Evolutionary conservation across 495 filamentous ascomycete species (phyloP).

Genomic region (Tuber microsphaerosporum): DNA sequence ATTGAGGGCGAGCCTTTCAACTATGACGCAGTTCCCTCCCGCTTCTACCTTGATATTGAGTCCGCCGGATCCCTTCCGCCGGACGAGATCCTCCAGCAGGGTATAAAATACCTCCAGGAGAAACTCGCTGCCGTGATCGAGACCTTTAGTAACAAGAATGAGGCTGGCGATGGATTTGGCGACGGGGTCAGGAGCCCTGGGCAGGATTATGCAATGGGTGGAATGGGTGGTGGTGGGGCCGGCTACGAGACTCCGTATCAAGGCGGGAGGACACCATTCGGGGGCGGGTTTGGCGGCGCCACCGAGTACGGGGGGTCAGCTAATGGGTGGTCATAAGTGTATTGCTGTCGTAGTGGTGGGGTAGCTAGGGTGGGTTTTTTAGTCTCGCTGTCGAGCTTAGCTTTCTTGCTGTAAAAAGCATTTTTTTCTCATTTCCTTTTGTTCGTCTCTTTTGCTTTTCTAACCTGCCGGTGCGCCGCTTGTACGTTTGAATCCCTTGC

Average conservation of each 20-base stretch:
- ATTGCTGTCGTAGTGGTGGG: not conserved
- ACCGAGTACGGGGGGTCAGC: constrained; percentile 33
- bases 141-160: constrained; percentile 49
- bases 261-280: constrained; percentile 36
- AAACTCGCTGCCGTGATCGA: constrained; percentile 84
- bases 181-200: constrained; percentile 37
- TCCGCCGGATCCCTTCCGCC: constrained; percentile 79
- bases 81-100: constrained; percentile 76
- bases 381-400: not conserved
- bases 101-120: constrained; percentile 78
- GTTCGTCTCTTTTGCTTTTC: not conserved
- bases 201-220: constrained; percentile 39
- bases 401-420: constrained; percentile 3
- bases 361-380: not conserved
- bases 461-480: not conserved
- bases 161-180: constrained; percentile 32
- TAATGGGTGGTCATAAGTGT: constrained; percentile 31
- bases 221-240: constrained; percentile 35
- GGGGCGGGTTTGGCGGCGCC: constrained; percentile 32
- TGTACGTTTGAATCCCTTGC: not conserved
- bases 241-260: constrained; percentile 40
- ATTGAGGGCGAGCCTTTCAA: constrained; percentile 79
- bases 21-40: constrained; percentile 74
- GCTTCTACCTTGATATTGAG: constrained; percentile 91
- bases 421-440: not conserved